A percentile compares a stretch with the other conserved stretches of the same genome.
Conservation (phyloP, 2,329 filamentous ascomycete genomes). For the Teratosphaeriaceae sp. region DNA sequence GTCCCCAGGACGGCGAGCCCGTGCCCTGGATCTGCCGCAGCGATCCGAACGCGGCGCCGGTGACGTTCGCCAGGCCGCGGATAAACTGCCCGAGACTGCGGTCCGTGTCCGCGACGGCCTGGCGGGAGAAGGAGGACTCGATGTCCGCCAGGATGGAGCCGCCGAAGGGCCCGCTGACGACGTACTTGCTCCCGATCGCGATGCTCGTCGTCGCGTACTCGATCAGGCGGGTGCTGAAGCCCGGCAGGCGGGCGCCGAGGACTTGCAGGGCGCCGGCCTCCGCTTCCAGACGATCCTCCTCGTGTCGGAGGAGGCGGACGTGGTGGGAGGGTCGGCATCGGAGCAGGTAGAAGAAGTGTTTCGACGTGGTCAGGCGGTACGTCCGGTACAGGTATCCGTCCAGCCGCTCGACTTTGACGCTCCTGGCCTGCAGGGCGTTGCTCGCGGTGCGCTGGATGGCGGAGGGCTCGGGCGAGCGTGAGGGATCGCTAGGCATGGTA, state of each 20-base stretch:
- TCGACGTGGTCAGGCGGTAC: slow-evolving; percentile 34
- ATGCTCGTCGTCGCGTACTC: slow-evolving; percentile 23
- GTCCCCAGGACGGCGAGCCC: slow-evolving; percentile 47
- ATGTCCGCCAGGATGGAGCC: slow-evolving; percentile 22
- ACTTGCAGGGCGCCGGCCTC: slow-evolving; percentile 34
- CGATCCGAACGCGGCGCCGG: slow-evolving; percentile 46
- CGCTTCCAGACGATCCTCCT: slow-evolving; percentile 34
- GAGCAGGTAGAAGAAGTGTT: slow-evolving; percentile 35
- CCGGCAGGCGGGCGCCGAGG: slow-evolving; percentile 28
- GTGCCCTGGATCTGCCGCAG: slow-evolving; percentile 22
- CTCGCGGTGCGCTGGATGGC: slow-evolving; percentile 20
- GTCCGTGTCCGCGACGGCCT: slow-evolving; percentile 33
- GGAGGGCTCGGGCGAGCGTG: slow-evolving; percentile 17
- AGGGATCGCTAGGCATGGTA: slow-evolving; percentile 8
- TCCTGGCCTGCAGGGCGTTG: slow-evolving; percentile 20
- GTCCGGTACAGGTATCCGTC: slow-evolving; percentile 32
- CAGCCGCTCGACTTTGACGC: slow-evolving; percentile 20
- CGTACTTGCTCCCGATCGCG: slow-evolving; percentile 19
- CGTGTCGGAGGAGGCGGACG: slow-evolving; percentile 36
- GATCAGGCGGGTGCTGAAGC: slow-evolving; percentile 35
- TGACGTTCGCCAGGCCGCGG: slow-evolving; percentile 38
- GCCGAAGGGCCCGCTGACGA: slow-evolving; percentile 23
- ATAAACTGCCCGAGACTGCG: slow-evolving; percentile 35
- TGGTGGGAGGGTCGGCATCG: slow-evolving; percentile 35
- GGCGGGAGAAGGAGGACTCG: slow-evolving; percentile 26